Base-by-base conservation (phyloP, 129 eudicot genomes). In the Flaveria linearis region DNA sequence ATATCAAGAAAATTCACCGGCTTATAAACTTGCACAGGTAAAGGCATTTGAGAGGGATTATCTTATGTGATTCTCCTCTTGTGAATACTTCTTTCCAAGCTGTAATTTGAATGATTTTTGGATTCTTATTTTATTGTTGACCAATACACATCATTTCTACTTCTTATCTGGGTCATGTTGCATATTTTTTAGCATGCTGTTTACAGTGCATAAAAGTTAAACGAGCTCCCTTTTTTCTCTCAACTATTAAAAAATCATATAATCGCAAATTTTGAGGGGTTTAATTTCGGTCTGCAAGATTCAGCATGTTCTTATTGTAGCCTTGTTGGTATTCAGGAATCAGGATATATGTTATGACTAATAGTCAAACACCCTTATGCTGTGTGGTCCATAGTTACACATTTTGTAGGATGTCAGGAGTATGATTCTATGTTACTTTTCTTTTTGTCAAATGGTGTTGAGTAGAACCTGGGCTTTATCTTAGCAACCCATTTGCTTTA, bases 21-120 rank as follows among this genome's bases (percentile, higher is more conserved):
- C 82, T 77, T 95, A 86, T 86, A 95, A 95, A 82, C 97, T 95
- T 81, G 97, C 99, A 39, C 99, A 95, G 99, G 99, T 95, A 87
- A 82, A 78, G 53, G 53, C 41, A n/a, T 14, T 53, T 71, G 17
- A 9, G 28, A 68, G 73, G 64, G 17, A 51, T 26, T 62, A 50
- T 76, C 80, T 75, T 76, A 76, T 51, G 52, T 33, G 66, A 15
- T 67, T 65, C 55, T 51, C 8, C 39, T 65, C 8, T 52, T 65
- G 53, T 50, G 72, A 46, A 47, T 28, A 63, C 50, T 26, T 43
- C 69, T 22, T 63, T 49, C 47, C 72, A 50, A 75, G 51, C 36
- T 36, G 15, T 33, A 26, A 26, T 20, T 56, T 18, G 66, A 50
- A 76, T 23, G 56, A 20, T 20, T 73, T 69, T 17, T 51, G 53